phyloP scores from a whole-genome alignment of 1,284 basidiomycete genomes.

The Uromyces viciae-fabae region DNA sequence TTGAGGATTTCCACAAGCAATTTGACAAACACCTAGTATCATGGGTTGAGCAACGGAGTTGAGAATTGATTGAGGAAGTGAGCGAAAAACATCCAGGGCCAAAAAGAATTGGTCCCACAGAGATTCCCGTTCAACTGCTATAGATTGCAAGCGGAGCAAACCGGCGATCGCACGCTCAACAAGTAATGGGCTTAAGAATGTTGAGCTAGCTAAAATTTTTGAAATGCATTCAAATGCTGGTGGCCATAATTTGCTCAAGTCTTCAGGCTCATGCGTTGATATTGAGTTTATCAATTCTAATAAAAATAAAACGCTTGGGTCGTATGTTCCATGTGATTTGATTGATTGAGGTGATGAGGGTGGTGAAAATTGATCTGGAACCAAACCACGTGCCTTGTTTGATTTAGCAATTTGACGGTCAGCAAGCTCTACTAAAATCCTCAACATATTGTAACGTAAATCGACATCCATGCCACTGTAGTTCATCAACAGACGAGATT shows the following conservation, averaged over 20 bases:
- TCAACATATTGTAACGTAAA: slow-evolving; percentile 16
- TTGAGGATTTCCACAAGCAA: slow-evolving; percentile 70
- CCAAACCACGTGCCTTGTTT: slow-evolving; percentile 64
- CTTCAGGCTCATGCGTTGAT: slow-evolving; percentile 60
- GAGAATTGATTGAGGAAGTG: slow-evolving; percentile 71
- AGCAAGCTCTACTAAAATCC: slow-evolving; percentile 17
- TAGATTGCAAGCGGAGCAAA: slow-evolving; percentile 71
- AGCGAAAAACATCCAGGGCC: slow-evolving; percentile 81
- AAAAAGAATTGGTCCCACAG: slow-evolving; percentile 88
- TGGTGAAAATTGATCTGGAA: slow-evolving; percentile 12
- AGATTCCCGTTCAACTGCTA: slow-evolving; percentile 71
- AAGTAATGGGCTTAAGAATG: slow-evolving; percentile 78
- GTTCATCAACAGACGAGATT: neutral
- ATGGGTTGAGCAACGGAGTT: slow-evolving; percentile 85
- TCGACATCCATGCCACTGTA: slow-evolving; percentile 44
- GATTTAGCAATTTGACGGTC: slow-evolving; percentile 54
- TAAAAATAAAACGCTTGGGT: slow-evolving; percentile 87
- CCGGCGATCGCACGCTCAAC: slow-evolving; percentile 96
- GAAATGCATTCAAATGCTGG: slow-evolving; percentile 87
- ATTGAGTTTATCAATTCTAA: slow-evolving; percentile 90
- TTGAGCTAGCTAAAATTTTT: slow-evolving; percentile 70
- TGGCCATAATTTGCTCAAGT: slow-evolving; percentile 62
- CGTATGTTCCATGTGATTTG: slow-evolving; percentile 69
- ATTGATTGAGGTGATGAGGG: slow-evolving; percentile 44
- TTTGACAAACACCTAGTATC: slow-evolving; percentile 72